These are phyloP conservation scores for Orbilia blumenaviensis DNA, from an alignment of 2,329 filamentous ascomycete genomes.

Conservation along the genomic window DNA sequence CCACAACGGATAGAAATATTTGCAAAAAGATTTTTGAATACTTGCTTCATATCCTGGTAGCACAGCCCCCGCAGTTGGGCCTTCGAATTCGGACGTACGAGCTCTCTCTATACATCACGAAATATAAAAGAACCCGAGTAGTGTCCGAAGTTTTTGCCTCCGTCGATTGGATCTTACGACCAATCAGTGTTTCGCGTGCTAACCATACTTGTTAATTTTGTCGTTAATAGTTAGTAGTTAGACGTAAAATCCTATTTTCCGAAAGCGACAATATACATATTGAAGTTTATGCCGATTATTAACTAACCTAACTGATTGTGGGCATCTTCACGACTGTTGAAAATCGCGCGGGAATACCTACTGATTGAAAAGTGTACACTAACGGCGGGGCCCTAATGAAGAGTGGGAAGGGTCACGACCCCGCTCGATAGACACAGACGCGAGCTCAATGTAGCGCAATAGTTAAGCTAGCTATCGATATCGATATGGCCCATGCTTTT, in stretches of 20 bases:
- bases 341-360: slow-evolving; percentile 35
- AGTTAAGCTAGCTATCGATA: slow-evolving; percentile 17
- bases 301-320: neutral
- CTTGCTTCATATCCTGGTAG: neutral
- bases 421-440: slow-evolving; percentile 1
- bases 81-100: neutral
- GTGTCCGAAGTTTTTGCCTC: neutral
- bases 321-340: neutral
- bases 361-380: neutral
- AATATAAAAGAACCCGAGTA: slow-evolving; percentile 3
- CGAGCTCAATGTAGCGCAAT: neutral
- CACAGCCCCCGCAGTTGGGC: neutral
- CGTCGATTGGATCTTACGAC: neutral
- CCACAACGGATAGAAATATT: too few relatives aligned
- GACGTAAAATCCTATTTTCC: neutral
- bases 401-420: neutral
- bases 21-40: too few relatives aligned
- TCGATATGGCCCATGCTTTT: slow-evolving; percentile 11
- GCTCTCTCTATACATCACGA: neutral
- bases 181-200: neutral
- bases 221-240: slow-evolving; percentile 1
- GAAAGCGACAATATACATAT: neutral
- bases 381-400: neutral
- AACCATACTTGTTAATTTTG: neutral
- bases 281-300: neutral